Evolutionary conservation across 768 basidiomycete genomes (phyloP).

Genomic region (Lactarius vividus): DNA sequence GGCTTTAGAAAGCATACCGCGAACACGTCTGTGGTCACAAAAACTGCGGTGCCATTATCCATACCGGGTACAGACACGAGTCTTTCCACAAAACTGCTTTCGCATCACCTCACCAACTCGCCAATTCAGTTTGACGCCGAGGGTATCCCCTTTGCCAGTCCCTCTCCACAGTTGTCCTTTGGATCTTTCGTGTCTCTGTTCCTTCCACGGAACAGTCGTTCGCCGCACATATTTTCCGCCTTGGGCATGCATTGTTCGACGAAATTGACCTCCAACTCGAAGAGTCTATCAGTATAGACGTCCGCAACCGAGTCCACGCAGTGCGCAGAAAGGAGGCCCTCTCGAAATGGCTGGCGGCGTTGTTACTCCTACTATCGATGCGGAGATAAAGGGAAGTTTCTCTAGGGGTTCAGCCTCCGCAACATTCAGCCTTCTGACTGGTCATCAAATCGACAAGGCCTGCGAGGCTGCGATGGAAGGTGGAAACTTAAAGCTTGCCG

Average conservation of each 20-base stretch:
- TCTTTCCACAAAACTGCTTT: constrained; percentile 61
- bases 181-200: constrained; percentile 69
- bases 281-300: constrained; percentile 52
- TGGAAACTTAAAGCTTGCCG: constrained; percentile 82
- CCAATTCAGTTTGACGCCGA: constrained; percentile 68
- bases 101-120: constrained; percentile 74
- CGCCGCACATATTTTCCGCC: constrained; percentile 81
- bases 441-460: constrained; percentile 85
- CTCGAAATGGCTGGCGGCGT: constrained; percentile 82
- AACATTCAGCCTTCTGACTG: constrained; percentile 79
- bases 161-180: constrained; percentile 66
- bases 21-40: constrained; percentile 59
- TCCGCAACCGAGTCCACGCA: constrained; percentile 55
- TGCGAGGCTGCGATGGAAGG: constrained; percentile 69
- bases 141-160: constrained; percentile 66
- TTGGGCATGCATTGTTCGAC: constrained; percentile 89
- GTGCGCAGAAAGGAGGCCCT: constrained; percentile 77
- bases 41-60: constrained; percentile 47
- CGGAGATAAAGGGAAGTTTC: constrained; percentile 56
- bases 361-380: constrained; percentile 68
- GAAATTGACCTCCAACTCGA: constrained; percentile 65
- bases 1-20: constrained; percentile 48
- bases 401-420: constrained; percentile 45
- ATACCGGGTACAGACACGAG: constrained; percentile 35
- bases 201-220: constrained; percentile 65